Evolutionary conservation across 108 stramenopile species (phyloP).

Genomic region (Poteriospumella lacustris): DNA sequence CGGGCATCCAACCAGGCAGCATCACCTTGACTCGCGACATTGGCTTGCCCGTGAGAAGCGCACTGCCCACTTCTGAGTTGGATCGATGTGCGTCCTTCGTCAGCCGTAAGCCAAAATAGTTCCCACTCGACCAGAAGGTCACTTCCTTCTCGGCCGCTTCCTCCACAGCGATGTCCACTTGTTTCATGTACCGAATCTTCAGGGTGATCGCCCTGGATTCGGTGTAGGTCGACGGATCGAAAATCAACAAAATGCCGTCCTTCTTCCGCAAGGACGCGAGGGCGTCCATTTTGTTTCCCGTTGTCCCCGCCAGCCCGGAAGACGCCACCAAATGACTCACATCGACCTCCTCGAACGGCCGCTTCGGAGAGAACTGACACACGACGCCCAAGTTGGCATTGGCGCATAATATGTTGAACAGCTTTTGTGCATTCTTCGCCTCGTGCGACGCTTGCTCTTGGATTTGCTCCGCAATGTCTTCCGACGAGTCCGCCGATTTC

Average conservation of each 20-base stretch:
- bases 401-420: not conserved
- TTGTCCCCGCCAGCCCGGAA: not conserved
- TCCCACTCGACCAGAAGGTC: not conserved
- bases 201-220: not conserved
- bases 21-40: not conserved
- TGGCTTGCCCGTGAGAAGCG: not conserved
- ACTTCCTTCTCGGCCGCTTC: not conserved
- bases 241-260: not conserved
- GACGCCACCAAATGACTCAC: not conserved
- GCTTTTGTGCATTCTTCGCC: not conserved
- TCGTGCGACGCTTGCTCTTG: not conserved
- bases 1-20: not conserved
- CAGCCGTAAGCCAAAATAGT: not conserved
- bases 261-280: not conserved
- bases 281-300: not conserved
- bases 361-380: not conserved
- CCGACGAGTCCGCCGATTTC: not conserved
- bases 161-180: not conserved
- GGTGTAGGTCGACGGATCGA: not conserved
- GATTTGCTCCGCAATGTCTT: not conserved
- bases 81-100: not conserved
- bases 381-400: not conserved
- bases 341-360: not conserved
- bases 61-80: not conserved
- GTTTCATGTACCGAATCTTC: not conserved